Evolutionary conservation across 306 rosid genomes (phyloP).

Genomic region (Cicer chorassanicum): DNA sequence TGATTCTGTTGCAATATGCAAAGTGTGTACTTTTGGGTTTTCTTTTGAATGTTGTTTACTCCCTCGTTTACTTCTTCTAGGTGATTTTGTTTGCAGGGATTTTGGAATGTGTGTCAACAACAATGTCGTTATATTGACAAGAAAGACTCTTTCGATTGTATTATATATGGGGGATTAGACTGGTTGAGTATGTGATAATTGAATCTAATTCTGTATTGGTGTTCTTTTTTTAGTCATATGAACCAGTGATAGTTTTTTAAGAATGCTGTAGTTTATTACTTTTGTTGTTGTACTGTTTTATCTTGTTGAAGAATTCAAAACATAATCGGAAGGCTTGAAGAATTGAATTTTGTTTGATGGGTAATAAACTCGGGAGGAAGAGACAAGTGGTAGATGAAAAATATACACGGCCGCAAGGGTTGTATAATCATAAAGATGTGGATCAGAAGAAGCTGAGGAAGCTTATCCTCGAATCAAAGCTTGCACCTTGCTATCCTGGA

Average conservation of each 20-base stretch:
- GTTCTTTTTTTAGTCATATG: conserved; percentile 16
- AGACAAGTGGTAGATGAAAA: conserved; percentile 91
- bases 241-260: conserved; percentile 30
- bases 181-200: conserved; percentile 33
- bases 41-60: background rate
- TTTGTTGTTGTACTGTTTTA: conserved; percentile 39
- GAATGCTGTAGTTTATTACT: conserved; percentile 38
- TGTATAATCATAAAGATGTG: conserved; percentile 94
- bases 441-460: conserved; percentile 97
- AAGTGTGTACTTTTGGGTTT: conserved; percentile 25
- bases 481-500: conserved; percentile 98
- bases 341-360: conserved; percentile 64
- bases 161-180: conserved; percentile 27
- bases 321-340: conserved; percentile 35
- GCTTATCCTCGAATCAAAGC: conserved; percentile 91
- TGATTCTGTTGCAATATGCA: conserved; percentile 24
- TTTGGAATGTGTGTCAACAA: conserved; percentile 34
- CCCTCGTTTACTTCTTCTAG: background rate
- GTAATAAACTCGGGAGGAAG: conserved; percentile 96
- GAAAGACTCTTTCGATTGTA: conserved; percentile 30
- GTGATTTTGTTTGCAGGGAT: conserved; percentile 45
- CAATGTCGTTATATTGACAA: conserved; percentile 26
- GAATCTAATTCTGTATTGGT: conserved; percentile 3
- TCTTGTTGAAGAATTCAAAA: conserved; percentile 48
- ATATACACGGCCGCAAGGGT: conserved; percentile 94